Conservation (phyloP, 2,329 filamentous ascomycete genomes). For the Lasiodiplodia theobromae region DNA sequence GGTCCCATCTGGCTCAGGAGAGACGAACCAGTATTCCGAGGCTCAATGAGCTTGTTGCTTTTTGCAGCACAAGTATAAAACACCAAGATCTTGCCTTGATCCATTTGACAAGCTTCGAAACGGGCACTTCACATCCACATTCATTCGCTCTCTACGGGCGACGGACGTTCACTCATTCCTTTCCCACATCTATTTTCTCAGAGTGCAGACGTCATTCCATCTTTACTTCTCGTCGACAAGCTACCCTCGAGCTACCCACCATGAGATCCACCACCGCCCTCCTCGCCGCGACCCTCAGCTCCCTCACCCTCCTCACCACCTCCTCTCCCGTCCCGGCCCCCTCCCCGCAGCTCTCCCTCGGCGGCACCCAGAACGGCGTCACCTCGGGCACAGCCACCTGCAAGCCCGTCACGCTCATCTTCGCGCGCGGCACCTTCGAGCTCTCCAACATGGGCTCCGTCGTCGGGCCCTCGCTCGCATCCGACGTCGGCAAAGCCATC, state of each 20-base stretch:
- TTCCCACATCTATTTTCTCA: background rate
- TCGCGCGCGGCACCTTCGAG: constrained; percentile 64
- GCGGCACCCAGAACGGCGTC: constrained; percentile 39
- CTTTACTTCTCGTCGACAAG: too few species aligned
- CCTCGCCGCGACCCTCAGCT: background rate
- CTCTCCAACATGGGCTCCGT: constrained; percentile 59
- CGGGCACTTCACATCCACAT: background rate
- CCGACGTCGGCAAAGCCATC: constrained; percentile 51
- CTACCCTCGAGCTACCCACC: background rate
- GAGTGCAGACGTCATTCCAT: background rate
- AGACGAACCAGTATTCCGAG: background rate
- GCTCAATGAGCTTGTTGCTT: background rate
- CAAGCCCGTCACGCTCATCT: constrained; percentile 57
- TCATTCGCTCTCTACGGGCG: background rate
- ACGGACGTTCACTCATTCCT: background rate
- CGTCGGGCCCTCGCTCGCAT: constrained; percentile 60
- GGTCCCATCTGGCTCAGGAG: background rate
- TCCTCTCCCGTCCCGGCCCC: background rate
- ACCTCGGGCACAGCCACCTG: constrained; percentile 28
- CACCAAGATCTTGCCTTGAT: background rate
- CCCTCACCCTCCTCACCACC: background rate
- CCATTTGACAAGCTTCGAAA: background rate
- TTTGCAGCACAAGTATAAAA: background rate
- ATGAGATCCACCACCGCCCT: constrained; percentile 2
- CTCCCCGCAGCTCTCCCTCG: constrained; percentile 26